Base-by-base conservation (phyloP, 2,329 filamentous ascomycete genomes). In the Sporothrix phasma region DNA sequence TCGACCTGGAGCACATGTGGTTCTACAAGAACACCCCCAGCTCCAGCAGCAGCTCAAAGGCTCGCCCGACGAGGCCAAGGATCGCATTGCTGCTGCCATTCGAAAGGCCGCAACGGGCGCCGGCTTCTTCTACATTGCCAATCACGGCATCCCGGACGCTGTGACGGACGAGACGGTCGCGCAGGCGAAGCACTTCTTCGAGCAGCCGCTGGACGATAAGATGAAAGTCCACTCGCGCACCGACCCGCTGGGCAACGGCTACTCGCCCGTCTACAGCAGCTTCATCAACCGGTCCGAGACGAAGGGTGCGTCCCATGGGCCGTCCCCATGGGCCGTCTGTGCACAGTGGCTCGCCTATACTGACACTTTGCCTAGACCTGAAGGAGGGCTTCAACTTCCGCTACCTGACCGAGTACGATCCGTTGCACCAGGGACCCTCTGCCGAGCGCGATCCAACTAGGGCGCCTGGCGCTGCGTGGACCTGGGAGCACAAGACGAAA, bases 1-100 rank as follows among this genome's bases (percentile, higher is more conserved):
- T 85, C 61, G 80, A 84, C 68, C 71, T 84, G 6, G 74, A 75
- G 0, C 69, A 71, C 13, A 67, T 73, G 62, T 75, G 76, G 64
- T 76, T 79, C 62, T 64, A 63, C 24, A 37, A 37, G 34, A 37
- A 37, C 34, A 26, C 29, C 10, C 17, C 24, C 31, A 10, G 17
- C 6, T 22, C 71, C 74, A 46, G 2, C 19, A 3, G 3, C 22
- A 3, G 10, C 46, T 5, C 17, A 34, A 39, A 15, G 56, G 56
- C 7, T 17, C 56, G 17, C 19, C 53, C 17, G 37, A 39, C 15
- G 11, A 24, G 31, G 54, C 65, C 7, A 69, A 68, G 37, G 17
- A 61, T 3, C 67, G 65, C 22, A 75, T 81, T 0, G 79, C 80
- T 0, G 67, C 69, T 0, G 70, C 74, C 4, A 76, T 84, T 17